Percentiles rank a stretch among this genome's conserved stretches.
These are phyloP conservation scores for Penicillium fuscoglaucum DNA, from an alignment of 2,329 filamentous ascomycete species.

Conservation along the genomic window DNA sequence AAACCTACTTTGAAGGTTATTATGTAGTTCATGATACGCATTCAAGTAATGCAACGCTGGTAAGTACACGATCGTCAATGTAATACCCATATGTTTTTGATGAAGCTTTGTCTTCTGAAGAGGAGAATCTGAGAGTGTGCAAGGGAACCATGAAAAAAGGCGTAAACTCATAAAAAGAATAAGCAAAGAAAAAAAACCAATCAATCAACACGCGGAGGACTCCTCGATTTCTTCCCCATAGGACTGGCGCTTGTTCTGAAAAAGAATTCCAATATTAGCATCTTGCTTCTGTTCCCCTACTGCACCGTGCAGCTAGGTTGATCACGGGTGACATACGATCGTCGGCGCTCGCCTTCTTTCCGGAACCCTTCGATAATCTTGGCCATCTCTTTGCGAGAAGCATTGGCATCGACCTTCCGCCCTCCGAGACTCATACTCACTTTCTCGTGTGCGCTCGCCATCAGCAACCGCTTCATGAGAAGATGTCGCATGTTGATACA, in stretches of 20 bases:
- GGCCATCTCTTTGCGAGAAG: slow-evolving; percentile 86
- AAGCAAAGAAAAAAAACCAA: not conserved
- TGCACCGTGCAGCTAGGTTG: not conserved
- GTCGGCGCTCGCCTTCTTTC: slow-evolving; percentile 80
- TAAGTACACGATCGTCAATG: slow-evolving; percentile 2
- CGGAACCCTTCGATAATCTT: slow-evolving; percentile 82
- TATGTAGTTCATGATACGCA: not conserved
- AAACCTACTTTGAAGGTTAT: not conserved
- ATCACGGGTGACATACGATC: slow-evolving; percentile 62
- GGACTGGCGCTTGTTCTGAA: slow-evolving; percentile 23
- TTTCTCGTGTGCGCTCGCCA: slow-evolving; percentile 77
- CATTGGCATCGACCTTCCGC: slow-evolving; percentile 76
- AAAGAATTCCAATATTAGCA: not conserved
- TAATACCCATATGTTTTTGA: not conserved
- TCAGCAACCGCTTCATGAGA: slow-evolving; percentile 78
- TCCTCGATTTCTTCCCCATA: slow-evolving; percentile 28
- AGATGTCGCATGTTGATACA: slow-evolving; percentile 93
- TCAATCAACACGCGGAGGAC: slow-evolving; percentile 28
- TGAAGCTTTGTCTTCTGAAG: not conserved
- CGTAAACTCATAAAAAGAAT: slow-evolving; percentile 15
- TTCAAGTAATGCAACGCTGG: slow-evolving; percentile 9
- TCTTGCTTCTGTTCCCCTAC: not conserved
- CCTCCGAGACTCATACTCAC: slow-evolving; percentile 92
- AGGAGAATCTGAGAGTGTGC: slow-evolving; percentile 10
- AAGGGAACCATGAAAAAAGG: slow-evolving; percentile 13